phyloP scores from a whole-genome alignment of 345 rosid genomes.

The Rhodomyrtus tomentosa region DNA sequence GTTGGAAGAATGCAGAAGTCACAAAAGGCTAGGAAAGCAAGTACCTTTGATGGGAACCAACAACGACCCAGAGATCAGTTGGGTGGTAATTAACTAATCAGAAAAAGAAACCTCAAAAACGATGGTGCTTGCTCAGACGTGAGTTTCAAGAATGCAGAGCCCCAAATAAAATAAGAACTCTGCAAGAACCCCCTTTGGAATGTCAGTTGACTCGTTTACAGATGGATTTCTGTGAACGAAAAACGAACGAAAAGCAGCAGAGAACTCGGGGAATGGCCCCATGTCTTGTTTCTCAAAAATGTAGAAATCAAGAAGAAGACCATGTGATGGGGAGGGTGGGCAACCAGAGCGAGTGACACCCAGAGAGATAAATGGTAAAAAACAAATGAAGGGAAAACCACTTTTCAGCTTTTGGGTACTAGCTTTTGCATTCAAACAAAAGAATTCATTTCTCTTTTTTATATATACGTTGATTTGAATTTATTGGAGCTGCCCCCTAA shows the following conservation, averaged over 20 bases:
- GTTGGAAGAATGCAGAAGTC: background rate
- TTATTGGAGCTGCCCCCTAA: background rate
- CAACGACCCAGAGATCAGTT: background rate
- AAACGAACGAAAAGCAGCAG: background rate
- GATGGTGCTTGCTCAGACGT: background rate
- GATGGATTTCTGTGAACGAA: background rate
- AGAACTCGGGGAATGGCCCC: background rate
- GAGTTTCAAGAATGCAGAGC: conserved; percentile 1
- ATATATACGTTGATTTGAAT: background rate
- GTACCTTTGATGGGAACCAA: background rate
- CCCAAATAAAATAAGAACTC: background rate
- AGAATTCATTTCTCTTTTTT: background rate
- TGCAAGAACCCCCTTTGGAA: background rate
- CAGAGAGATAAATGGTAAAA: background rate
- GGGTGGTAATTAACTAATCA: background rate
- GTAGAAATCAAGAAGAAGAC: background rate
- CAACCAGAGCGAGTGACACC: background rate
- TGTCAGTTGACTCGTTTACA: background rate
- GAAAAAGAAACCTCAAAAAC: background rate
- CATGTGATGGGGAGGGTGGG: background rate
- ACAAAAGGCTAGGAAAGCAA: background rate
- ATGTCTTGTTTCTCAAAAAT: background rate
- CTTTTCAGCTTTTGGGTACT: background rate
- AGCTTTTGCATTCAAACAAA: background rate
- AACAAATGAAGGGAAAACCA: background rate